Conservation (phyloP, 1,284 basidiomycete genomes). For the Vanrija humicola region DNA sequence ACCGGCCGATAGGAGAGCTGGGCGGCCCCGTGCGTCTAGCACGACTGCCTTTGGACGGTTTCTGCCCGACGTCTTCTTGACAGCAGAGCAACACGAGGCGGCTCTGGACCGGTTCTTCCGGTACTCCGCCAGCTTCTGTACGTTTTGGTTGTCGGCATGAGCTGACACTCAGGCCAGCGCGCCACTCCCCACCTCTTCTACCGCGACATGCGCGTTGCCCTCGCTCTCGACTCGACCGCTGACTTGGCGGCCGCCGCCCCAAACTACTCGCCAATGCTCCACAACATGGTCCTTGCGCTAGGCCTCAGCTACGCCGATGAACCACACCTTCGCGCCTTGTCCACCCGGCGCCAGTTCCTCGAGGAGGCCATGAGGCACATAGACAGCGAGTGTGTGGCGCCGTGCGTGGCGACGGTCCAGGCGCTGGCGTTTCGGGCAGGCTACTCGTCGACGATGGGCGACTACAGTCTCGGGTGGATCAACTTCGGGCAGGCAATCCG, state of each 20-base stretch:
- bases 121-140: constrained; percentile 28
- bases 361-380: constrained; percentile 57
- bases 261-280: constrained; percentile 67
- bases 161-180: constrained; percentile 8
- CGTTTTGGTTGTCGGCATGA: background rate
- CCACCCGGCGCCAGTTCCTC: constrained; percentile 55
- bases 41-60: background rate
- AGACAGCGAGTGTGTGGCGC: constrained; percentile 58
- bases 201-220: constrained; percentile 16
- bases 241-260: constrained; percentile 43
- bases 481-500: constrained; percentile 23
- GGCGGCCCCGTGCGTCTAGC: background rate
- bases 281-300: constrained; percentile 62
- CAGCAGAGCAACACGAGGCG: constrained; percentile 19
- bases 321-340: constrained; percentile 52
- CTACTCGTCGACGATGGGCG: constrained; percentile 54
- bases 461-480: constrained; percentile 30
- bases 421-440: constrained; percentile 58
- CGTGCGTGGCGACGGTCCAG: constrained; percentile 59
- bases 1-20: no score
- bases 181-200: constrained; percentile 18
- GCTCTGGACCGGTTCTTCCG: constrained; percentile 31
- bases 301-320: constrained; percentile 60
- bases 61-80: constrained; percentile 17
- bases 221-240: constrained; percentile 40